These are phyloP conservation scores for Elsinoe australis DNA, from an alignment of 2,329 filamentous ascomycete genomes.

Conservation along the genomic window DNA sequence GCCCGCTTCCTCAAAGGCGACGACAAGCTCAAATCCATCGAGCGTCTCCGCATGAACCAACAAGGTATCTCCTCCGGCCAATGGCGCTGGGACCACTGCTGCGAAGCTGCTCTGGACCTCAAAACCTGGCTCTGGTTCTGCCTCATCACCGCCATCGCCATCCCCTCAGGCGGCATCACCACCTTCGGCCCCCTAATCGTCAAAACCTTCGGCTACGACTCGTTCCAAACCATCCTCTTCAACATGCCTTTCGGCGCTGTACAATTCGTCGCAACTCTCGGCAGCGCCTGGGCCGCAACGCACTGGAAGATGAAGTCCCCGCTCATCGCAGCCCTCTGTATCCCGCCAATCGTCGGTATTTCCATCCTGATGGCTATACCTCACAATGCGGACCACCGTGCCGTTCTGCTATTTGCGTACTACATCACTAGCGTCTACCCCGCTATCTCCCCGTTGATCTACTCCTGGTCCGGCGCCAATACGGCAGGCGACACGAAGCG, in stretches of 20 bases:
- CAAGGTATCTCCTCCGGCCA: slow-evolving; percentile 36
- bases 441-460: slow-evolving; percentile 53
- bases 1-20: slow-evolving; percentile 50
- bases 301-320: slow-evolving; percentile 49
- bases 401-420: slow-evolving; percentile 49
- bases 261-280: slow-evolving; percentile 53
- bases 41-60: slow-evolving; percentile 41
- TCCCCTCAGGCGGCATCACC: slow-evolving; percentile 51
- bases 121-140: slow-evolving; percentile 55
- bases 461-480: slow-evolving; percentile 55
- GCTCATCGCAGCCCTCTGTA: slow-evolving; percentile 42
- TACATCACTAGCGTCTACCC: slow-evolving; percentile 55
- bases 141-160: slow-evolving; percentile 42
- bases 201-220: slow-evolving; percentile 49
- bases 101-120: slow-evolving; percentile 48
- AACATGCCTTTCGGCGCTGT: slow-evolving; percentile 56
- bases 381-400: slow-evolving; percentile 41
- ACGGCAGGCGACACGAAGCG: slow-evolving; percentile 64
- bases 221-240: slow-evolving; percentile 51
- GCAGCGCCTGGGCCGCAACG: slow-evolving; percentile 50
- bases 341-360: slow-evolving; percentile 51
- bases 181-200: slow-evolving; percentile 55
- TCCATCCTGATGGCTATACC: slow-evolving; percentile 46
- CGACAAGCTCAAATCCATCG: slow-evolving; percentile 52
- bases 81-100: slow-evolving; percentile 48